phyloP scores from a whole-genome alignment of 768 basidiomycete genomes.

The Porphyrellus cyaneotinctus region DNA sequence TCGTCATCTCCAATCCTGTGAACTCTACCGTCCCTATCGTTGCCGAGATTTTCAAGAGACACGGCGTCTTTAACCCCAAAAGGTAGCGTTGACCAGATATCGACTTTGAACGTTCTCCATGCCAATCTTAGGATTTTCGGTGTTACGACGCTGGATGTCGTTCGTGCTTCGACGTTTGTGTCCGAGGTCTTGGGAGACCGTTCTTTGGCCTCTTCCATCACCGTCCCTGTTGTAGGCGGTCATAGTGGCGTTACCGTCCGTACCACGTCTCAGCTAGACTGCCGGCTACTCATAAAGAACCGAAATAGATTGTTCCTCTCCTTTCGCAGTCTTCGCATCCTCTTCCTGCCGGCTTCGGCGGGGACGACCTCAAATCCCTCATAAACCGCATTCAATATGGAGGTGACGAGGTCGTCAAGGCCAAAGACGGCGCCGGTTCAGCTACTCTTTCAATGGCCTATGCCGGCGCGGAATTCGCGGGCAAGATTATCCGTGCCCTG shows the following conservation, averaged over 20 bases:
- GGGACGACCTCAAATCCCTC: conserved; percentile 52
- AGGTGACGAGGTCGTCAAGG: conserved; percentile 97
- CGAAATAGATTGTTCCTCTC: conserved; percentile 77
- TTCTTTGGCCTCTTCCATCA: conserved; percentile 54
- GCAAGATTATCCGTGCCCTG: conserved; percentile 76
- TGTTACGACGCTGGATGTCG: conserved; percentile 96
- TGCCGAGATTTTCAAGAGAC: conserved; percentile 91
- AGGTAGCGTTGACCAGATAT: conserved; percentile 43
- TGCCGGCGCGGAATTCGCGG: conserved; percentile 87
- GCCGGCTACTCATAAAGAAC: conserved; percentile 5
- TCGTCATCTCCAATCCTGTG: conserved; percentile 99
- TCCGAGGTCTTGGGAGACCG: conserved; percentile 69
- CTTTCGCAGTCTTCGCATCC: conserved; percentile 86
- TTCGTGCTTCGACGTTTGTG: conserved; percentile 96
- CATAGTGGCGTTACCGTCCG: conserved; percentile 86
- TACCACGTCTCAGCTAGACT: conserved; percentile 16
- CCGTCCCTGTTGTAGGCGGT: conserved; percentile 91
- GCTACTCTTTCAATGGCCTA: conserved; percentile 98
- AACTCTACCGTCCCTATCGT: conserved; percentile 99
- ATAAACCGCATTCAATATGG: conserved; percentile 90
- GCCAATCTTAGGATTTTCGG: conserved; percentile 72
- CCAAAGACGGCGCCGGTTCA: conserved; percentile 87
- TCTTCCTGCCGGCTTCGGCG: conserved; percentile 55
- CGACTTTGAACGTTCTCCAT: neutral
- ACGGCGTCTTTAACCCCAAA: conserved; percentile 88